These are phyloP conservation scores for Ogataea methanolica DNA, from an alignment of 805 yeast genomes.

Conservation along the genomic window DNA sequence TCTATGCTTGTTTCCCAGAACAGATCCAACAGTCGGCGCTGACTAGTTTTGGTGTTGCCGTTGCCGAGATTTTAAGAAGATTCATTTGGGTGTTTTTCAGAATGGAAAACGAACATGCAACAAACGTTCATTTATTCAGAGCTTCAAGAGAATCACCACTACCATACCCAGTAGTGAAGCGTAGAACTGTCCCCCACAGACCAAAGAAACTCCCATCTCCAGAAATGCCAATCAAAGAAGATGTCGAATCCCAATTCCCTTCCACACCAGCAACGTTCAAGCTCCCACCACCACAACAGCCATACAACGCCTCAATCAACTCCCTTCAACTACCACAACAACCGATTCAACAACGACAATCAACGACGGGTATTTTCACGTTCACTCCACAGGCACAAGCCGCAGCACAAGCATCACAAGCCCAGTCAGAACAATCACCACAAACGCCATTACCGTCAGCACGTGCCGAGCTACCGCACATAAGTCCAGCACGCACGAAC, in stretches of 20 bases:
- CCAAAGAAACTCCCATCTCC: background rate
- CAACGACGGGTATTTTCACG: background rate
- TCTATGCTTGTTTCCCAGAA: conserved; percentile 71
- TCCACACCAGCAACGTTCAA: background rate
- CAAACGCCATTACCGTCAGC: too few relatives aligned
- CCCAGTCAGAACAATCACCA: too few relatives aligned
- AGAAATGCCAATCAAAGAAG: background rate
- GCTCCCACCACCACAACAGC: conserved; percentile 2
- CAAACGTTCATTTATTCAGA: conserved; percentile 78
- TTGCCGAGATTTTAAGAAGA: conserved; percentile 78
- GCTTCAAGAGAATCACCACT: conserved; percentile 85
- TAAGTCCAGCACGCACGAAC: too few relatives aligned
- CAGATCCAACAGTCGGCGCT: conserved; percentile 85
- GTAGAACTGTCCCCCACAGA: conserved; percentile 1
- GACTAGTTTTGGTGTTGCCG: conserved; percentile 77
- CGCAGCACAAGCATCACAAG: too few relatives aligned
- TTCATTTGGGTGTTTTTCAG: conserved; percentile 88
- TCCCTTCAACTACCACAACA: background rate
- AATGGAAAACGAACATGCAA: conserved; percentile 93
- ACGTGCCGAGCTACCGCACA: too few relatives aligned
- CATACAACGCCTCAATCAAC: background rate
- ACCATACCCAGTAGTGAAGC: conserved; percentile 57
- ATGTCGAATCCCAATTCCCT: background rate
- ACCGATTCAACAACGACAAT: background rate
- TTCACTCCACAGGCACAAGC: too few relatives aligned